Conservation (phyloP, 2,329 filamentous ascomycete genomes). For the Karstenula rhodostoma region DNA sequence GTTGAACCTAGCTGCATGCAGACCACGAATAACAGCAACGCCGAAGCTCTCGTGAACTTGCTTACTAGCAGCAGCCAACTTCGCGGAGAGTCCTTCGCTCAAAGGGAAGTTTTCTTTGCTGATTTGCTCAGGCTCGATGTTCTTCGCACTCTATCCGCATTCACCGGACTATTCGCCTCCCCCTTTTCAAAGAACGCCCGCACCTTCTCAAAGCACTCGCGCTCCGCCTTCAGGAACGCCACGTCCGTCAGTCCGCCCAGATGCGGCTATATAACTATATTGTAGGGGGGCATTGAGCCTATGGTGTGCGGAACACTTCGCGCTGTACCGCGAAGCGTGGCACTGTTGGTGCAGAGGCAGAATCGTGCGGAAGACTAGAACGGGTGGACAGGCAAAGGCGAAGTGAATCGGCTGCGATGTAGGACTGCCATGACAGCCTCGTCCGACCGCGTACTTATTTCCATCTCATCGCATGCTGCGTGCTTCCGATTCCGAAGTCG, state of each 20-base stretch:
- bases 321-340: too few species aligned
- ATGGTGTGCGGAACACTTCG: background rate
- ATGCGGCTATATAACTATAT: slow-evolving; percentile 56
- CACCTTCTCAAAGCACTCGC: slow-evolving; percentile 58
- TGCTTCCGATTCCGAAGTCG: background rate
- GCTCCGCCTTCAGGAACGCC: slow-evolving; percentile 53
- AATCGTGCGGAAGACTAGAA: too few species aligned
- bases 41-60: slow-evolving; percentile 41
- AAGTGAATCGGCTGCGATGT: background rate
- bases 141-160: background rate
- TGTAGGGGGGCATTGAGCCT: slow-evolving; percentile 15
- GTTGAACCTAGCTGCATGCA: slow-evolving; percentile 42
- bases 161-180: background rate
- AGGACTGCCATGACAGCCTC: background rate
- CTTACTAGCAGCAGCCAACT: slow-evolving; percentile 35
- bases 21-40: slow-evolving; percentile 43
- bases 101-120: slow-evolving; percentile 37
- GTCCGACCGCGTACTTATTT: slow-evolving; percentile 19
- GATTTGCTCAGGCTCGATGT: slow-evolving; percentile 31
- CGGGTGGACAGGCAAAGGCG: background rate
- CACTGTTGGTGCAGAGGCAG: too few species aligned
- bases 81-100: slow-evolving; percentile 29
- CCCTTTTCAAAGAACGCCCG: slow-evolving; percentile 38
- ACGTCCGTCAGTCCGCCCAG: slow-evolving; percentile 54
- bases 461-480: background rate